These are phyloP conservation scores for Suillus hirtellus DNA, from an alignment of 768 basidiomycete genomes.

Conservation along the genomic window DNA sequence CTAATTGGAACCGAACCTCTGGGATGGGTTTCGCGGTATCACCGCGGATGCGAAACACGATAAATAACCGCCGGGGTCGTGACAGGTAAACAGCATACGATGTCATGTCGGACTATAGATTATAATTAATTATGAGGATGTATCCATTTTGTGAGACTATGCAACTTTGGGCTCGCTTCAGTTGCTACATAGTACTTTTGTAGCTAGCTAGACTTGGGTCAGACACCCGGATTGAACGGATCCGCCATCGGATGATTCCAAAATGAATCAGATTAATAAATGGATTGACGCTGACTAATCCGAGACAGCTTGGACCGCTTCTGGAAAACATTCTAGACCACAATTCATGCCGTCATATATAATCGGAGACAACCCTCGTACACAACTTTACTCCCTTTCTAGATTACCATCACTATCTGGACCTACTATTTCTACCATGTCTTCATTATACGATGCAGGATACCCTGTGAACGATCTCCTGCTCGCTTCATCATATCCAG, in stretches of 20 bases:
- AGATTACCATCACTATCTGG: conserved; percentile 6
- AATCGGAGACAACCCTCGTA: conserved; percentile 10
- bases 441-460: not conserved
- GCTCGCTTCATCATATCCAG: conserved; percentile 15
- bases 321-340: conserved; percentile 12
- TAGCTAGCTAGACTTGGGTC: not conserved
- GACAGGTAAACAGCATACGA: no score
- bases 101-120: not conserved
- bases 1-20: no score
- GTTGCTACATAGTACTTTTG: not conserved
- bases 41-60: conserved; percentile 3
- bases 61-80: not conserved
- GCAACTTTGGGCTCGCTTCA: not conserved
- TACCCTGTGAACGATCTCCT: conserved; percentile 11
- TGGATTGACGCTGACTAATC: conserved; percentile 14
- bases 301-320: conserved; percentile 12
- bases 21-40: not conserved
- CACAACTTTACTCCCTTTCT: conserved; percentile 14
- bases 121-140: not conserved
- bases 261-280: conserved; percentile 5
- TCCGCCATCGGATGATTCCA: not conserved
- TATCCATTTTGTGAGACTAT: not conserved
- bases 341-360: conserved; percentile 10
- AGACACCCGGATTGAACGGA: not conserved
- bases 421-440: not conserved